A percentile compares a stretch with the other conserved stretches of the same genome.
phyloP scores from a whole-genome alignment of 371 early-diverging fungal species.

The Basidiobolus heterosporus region DNA sequence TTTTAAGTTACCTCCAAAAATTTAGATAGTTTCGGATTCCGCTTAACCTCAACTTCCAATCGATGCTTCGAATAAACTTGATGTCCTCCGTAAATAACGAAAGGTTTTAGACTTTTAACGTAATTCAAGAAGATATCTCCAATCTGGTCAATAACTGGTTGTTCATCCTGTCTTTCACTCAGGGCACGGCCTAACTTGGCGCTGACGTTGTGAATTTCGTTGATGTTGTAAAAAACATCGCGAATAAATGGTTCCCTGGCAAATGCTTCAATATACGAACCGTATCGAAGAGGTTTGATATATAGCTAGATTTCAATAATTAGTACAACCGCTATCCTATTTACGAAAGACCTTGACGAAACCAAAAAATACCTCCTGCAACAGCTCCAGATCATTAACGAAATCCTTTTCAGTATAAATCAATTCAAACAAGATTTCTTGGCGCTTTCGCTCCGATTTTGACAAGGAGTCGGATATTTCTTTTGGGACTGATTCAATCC shows the following conservation, averaged over 20 bases:
- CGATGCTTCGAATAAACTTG: slow-evolving; percentile 68
- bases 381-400: slow-evolving; percentile 59
- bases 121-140: slow-evolving; percentile 72
- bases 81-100: slow-evolving; percentile 76
- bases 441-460: slow-evolving; percentile 60
- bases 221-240: slow-evolving; percentile 67
- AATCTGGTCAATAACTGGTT: slow-evolving; percentile 50
- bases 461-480: slow-evolving; percentile 52
- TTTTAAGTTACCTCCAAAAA: too few species aligned
- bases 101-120: slow-evolving; percentile 55
- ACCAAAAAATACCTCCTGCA: slow-evolving; percentile 36
- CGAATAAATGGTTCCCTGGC: slow-evolving; percentile 47
- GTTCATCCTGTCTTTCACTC: slow-evolving; percentile 47
- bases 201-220: slow-evolving; percentile 53
- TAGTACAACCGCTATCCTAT: neutral
- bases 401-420: slow-evolving; percentile 81
- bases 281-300: slow-evolving; percentile 49
- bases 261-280: slow-evolving; percentile 38
- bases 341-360: neutral
- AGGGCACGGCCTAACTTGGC: slow-evolving; percentile 41
- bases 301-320: slow-evolving; percentile 25
- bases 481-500: slow-evolving; percentile 43
- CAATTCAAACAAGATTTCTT: slow-evolving; percentile 82
- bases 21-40: too few species aligned
- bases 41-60: slow-evolving; percentile 26